A percentile compares a stretch with the other conserved stretches of the same genome.
phyloP scores from a whole-genome alignment of 305 asterid species.

The Rubia balearica region DNA sequence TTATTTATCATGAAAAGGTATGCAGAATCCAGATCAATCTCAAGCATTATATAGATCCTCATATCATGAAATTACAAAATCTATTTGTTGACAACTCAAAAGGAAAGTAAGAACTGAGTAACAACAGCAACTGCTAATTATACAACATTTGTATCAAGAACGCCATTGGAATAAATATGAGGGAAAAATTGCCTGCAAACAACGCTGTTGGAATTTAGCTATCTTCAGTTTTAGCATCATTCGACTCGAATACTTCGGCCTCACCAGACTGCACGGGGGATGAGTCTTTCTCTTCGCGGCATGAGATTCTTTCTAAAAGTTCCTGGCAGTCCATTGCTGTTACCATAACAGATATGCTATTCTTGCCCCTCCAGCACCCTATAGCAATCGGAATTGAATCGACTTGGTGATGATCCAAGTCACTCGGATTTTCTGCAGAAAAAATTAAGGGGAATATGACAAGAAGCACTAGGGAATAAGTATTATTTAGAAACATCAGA shows the following conservation, averaged over 20 bases:
- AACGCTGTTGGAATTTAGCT: not conserved
- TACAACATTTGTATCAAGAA: not conserved
- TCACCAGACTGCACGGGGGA: conserved; percentile 14
- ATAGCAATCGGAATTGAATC: conserved; percentile 57
- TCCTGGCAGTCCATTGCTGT: conserved; percentile 77
- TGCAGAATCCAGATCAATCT: not conserved
- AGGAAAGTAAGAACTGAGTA: not conserved
- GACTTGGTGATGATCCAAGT: conserved; percentile 33
- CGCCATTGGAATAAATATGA: no score
- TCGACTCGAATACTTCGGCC: conserved; percentile 15
- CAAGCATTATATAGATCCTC: not conserved
- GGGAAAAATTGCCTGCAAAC: conserved; percentile 3
- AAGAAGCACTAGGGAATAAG: not conserved
- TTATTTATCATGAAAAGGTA: not conserved
- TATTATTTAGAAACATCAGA: not conserved
- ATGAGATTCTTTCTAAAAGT: conserved; percentile 60
- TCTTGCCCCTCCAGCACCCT: conserved; percentile 90
- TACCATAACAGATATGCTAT: conserved; percentile 70
- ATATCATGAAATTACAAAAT: not conserved
- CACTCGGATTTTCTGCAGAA: conserved; percentile 39
- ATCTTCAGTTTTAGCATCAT: conserved; percentile 23
- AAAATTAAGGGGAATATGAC: not conserved
- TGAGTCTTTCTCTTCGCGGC: conserved; percentile 25
- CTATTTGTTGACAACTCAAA: not conserved
- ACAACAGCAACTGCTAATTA: not conserved